Evolutionary conservation across 2,329 filamentous ascomycete genomes (phyloP).

Genomic region (Falciphora oryzae): DNA sequence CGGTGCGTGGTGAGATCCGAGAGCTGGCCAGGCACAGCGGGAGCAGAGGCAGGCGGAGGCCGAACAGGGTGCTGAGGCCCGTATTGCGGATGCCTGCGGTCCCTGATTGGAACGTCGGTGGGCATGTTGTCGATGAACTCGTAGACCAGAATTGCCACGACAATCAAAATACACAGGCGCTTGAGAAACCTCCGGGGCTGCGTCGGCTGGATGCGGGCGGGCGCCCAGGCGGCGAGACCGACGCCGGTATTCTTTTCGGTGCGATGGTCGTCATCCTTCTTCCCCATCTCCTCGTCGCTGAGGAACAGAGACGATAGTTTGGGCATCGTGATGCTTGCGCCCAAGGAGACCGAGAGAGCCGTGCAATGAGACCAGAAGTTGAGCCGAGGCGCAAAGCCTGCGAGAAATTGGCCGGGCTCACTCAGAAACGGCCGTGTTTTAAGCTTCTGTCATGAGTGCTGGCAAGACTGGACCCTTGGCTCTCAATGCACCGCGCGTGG

Average conservation of each 20-base stretch:
- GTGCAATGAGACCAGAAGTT: not conserved
- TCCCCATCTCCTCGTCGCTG: conserved; percentile 50
- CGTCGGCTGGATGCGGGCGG: conserved; percentile 21
- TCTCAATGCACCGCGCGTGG: not conserved
- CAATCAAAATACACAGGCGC: conserved; percentile 41
- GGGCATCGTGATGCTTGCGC: conserved; percentile 6
- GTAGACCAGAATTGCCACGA: conserved; percentile 49
- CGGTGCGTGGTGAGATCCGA: not conserved
- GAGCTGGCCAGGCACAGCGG: not conserved
- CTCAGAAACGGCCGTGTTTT: not conserved
- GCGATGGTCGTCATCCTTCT: conserved; percentile 55
- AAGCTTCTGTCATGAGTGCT: not conserved
- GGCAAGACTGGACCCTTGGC: not conserved
- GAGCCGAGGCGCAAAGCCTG: not conserved
- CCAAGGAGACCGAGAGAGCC: not conserved
- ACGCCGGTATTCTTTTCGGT: conserved; percentile 17
- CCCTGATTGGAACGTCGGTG: conserved; percentile 32
- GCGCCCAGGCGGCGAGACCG: conserved; percentile 31
- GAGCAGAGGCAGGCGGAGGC: not conserved
- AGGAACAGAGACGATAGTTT: conserved; percentile 42
- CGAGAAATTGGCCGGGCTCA: not conserved
- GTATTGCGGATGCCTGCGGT: conserved; percentile 34
- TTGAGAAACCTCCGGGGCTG: conserved; percentile 48
- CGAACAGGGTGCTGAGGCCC: conserved; percentile 10
- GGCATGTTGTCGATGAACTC: conserved; percentile 62